Percentiles rank a stretch among this genome's conserved stretches.
phyloP scores from a whole-genome alignment of 176 grass and related monocot species.

The Carex pumila region DNA sequence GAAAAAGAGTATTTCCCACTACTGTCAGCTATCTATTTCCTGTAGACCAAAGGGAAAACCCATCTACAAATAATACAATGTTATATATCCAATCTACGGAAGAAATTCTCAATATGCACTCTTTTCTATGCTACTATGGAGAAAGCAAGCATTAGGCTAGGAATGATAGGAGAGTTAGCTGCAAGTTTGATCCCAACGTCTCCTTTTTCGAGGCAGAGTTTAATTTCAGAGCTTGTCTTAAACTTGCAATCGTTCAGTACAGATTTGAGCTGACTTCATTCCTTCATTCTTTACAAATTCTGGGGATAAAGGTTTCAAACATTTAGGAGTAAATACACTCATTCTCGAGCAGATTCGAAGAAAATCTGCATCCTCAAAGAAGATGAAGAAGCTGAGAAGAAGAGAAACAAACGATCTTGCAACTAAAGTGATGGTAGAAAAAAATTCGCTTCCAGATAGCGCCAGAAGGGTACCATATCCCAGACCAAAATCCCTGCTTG shows the following conservation, averaged over 20 bases:
- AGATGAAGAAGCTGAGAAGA: conserved; percentile 1
- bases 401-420: background rate
- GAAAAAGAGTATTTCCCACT: background rate
- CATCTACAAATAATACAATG: background rate
- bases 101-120: background rate
- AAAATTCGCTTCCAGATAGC: background rate
- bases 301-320: background rate
- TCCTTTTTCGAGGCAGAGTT: background rate
- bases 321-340: conserved; percentile 8
- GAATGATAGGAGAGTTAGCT: background rate
- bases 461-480: background rate
- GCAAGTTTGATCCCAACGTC: background rate
- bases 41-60: background rate
- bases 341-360: conserved; percentile 9
- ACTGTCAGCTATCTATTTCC: background rate
- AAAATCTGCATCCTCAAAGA: conserved; percentile 8
- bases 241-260: background rate
- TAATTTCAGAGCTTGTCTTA: background rate
- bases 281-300: conserved; percentile 12
- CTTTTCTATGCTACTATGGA: background rate
- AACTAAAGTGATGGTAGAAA: conserved; percentile 7
- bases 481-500: background rate
- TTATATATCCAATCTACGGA: background rate
- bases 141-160: background rate
- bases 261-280: conserved; percentile 6